A percentile compares a stretch with the other conserved stretches of the same genome.
Conservation (phyloP, 2,329 filamentous ascomycete genomes). For the Colletotrichum phormii region DNA sequence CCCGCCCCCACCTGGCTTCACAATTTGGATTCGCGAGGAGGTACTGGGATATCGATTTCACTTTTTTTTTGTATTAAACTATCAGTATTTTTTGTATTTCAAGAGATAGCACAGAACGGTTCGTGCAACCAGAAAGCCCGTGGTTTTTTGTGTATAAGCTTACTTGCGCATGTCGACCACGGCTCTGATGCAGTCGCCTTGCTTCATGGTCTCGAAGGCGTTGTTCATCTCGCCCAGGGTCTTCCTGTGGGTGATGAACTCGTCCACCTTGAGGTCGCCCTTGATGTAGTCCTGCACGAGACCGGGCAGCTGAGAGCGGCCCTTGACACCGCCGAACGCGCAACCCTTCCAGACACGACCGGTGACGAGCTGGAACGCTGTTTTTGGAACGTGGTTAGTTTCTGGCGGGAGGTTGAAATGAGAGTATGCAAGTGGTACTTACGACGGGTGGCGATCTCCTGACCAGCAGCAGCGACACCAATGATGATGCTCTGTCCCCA, state of each 20-base stretch:
- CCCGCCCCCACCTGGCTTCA: constrained; percentile 30
- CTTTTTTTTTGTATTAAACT: constrained; percentile 36
- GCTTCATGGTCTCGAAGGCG: constrained; percentile 94
- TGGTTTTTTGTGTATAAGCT: constrained; percentile 10
- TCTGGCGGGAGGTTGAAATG: background rate
- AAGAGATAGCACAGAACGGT: constrained; percentile 1
- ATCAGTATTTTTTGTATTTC: constrained; percentile 32
- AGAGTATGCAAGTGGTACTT: constrained; percentile 55
- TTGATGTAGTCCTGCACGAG: constrained; percentile 91
- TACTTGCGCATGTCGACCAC: constrained; percentile 76
- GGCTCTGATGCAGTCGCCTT: constrained; percentile 95
- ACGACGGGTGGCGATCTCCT: constrained; percentile 95
- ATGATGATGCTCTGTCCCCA: constrained; percentile 99
- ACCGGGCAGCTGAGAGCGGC: constrained; percentile 87
- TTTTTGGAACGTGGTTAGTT: constrained; percentile 15
- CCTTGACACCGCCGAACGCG: constrained; percentile 98
- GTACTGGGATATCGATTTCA: constrained; percentile 26
- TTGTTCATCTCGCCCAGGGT: constrained; percentile 85
- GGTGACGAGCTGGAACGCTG: constrained; percentile 98
- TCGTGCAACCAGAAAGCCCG: constrained; percentile 30
- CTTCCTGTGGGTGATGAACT: constrained; percentile 98
- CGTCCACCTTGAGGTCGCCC: constrained; percentile 95
- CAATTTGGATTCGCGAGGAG: constrained; percentile 27
- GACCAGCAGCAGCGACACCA: constrained; percentile 93
- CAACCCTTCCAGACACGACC: constrained; percentile 98